A percentile compares a stretch with the other conserved stretches of the same genome.
Evolutionary conservation across 2,329 filamentous ascomycete species (phyloP).

Genomic region (Venturia asperata): DNA sequence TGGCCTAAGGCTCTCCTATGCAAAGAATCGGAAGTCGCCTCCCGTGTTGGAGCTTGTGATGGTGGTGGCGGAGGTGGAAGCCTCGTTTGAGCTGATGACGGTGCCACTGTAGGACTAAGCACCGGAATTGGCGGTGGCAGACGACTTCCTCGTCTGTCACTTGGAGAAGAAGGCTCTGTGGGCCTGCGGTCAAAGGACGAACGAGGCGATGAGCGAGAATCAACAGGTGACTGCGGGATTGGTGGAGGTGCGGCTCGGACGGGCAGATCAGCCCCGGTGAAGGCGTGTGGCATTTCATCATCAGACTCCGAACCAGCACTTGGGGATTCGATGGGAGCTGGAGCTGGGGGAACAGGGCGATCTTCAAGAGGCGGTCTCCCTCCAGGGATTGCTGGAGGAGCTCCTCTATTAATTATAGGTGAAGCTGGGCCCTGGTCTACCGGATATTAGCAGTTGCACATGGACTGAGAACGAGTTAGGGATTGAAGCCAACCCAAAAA

Average conservation of each 20-base stretch:
- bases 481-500: conserved; percentile 8
- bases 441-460: not conserved
- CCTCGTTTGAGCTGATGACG: conserved; percentile 27
- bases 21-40: conserved; percentile 28
- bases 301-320: conserved; percentile 80
- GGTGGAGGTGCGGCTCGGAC: conserved; percentile 25
- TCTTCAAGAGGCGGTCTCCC: conserved; percentile 15
- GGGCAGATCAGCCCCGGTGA: conserved; percentile 1
- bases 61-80: conserved; percentile 45
- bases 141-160: conserved; percentile 32
- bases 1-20: conserved; percentile 39
- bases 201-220: conserved; percentile 6
- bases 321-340: conserved; percentile 52
- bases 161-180: conserved; percentile 43
- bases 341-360: conserved; percentile 39
- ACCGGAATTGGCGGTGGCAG: conserved; percentile 30
- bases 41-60: conserved; percentile 32
- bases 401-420: conserved; percentile 7
- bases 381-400: conserved; percentile 15
- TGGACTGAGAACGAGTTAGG: not conserved
- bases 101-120: conserved; percentile 18
- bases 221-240: conserved; percentile 29
- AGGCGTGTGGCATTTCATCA: conserved; percentile 58
- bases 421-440: conserved; percentile 13
- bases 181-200: conserved; percentile 30